These are phyloP conservation scores for Trichosanthes truncata DNA, from an alignment of 306 rosid species.

Conservation along the genomic window DNA sequence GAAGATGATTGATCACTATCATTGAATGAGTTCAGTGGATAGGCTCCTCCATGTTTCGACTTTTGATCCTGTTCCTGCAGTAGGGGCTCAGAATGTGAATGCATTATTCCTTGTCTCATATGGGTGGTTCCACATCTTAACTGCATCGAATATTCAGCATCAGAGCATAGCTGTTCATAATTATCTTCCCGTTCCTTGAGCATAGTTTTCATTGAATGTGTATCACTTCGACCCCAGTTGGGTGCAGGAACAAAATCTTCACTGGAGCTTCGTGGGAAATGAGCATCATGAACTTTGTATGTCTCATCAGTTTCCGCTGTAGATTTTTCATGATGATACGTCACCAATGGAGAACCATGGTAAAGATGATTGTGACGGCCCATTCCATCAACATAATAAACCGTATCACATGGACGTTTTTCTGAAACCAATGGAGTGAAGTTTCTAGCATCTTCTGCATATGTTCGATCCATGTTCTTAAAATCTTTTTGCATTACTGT, in stretches of 20 bases:
- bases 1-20: conserved; percentile 30
- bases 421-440: conserved; percentile 31
- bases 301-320: conserved; percentile 23
- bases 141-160: conserved; percentile 15
- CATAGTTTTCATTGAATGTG: background rate
- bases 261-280: conserved; percentile 36
- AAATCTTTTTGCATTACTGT: conserved; percentile 33
- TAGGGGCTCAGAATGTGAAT: conserved; percentile 39
- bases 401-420: conserved; percentile 28
- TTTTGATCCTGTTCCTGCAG: conserved; percentile 37
- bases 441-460: conserved; percentile 27
- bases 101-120: conserved; percentile 34
- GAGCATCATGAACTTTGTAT: conserved; percentile 23
- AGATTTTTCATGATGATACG: conserved; percentile 33
- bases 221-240: conserved; percentile 23
- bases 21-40: conserved; percentile 15
- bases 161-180: conserved; percentile 28
- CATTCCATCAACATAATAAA: conserved; percentile 40
- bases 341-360: conserved; percentile 33
- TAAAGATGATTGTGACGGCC: conserved; percentile 28
- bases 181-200: conserved; percentile 28
- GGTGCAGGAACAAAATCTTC: conserved; percentile 34
- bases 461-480: conserved; percentile 29
- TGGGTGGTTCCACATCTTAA: conserved; percentile 22
- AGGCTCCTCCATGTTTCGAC: conserved; percentile 14